phyloP scores from a whole-genome alignment of 306 rosid genomes.

The Quercus bicolor region DNA sequence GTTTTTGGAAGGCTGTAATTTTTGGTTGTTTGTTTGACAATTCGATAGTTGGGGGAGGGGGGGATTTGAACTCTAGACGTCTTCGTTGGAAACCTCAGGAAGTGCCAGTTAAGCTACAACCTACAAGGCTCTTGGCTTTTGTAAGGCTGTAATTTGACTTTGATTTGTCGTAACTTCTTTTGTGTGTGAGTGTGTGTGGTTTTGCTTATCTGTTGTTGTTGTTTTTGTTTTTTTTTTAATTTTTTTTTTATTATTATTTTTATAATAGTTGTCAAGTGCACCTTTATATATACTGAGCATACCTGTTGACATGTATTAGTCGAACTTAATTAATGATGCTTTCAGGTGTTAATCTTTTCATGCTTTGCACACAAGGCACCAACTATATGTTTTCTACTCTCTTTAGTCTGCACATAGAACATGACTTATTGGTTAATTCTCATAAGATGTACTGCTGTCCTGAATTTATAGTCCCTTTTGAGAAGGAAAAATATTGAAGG shows the following conservation, averaged over 20 bases:
- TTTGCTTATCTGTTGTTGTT: not conserved
- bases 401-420: not conserved
- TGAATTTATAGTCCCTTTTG: not conserved
- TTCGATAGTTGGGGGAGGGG: no score
- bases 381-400: not conserved
- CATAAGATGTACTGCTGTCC: not conserved
- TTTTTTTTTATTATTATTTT: not conserved
- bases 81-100: no score
- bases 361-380: not conserved
- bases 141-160: no score
- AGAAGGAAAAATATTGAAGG: not conserved
- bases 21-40: not conserved
- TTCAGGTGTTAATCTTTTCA: no score
- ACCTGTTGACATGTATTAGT: not conserved
- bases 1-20: not conserved
- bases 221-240: not conserved
- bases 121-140: not conserved
- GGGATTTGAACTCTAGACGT: no score
- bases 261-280: not conserved
- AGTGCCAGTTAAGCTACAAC: no score
- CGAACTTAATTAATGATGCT: not conserved
- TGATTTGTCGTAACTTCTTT: no score
- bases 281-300: no score
- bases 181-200: not conserved
- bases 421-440: not conserved